phyloP scores from a whole-genome alignment of 73 alveolate genomes.

The Paraurostyla sp. region DNA sequence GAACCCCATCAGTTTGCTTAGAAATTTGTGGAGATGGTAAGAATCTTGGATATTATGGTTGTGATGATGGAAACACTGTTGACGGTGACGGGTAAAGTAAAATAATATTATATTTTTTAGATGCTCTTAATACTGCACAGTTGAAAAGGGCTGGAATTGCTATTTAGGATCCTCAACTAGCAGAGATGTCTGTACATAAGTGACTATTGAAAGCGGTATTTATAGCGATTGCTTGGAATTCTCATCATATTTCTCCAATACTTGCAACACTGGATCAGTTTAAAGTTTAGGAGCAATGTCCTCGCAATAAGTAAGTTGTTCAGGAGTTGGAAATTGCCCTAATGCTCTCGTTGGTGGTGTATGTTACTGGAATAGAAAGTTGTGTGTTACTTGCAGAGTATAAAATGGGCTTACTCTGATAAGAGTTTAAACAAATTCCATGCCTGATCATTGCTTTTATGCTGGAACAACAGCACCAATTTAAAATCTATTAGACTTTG shows the following conservation, averaged over 20 bases:
- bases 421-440: slow-evolving; percentile 42
- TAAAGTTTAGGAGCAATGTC: background rate
- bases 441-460: slow-evolving; percentile 44
- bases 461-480: background rate
- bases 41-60: background rate
- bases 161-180: slow-evolving; percentile 37
- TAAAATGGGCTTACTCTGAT: background rate
- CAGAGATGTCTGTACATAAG: slow-evolving; percentile 12
- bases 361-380: slow-evolving; percentile 31
- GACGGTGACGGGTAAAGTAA: slow-evolving; percentile 66
- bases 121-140: slow-evolving; percentile 60
- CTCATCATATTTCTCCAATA: background rate
- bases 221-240: background rate
- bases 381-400: slow-evolving; percentile 20
- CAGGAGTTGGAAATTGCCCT: slow-evolving; percentile 4
- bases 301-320: background rate
- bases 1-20: slow-evolving; percentile 29
- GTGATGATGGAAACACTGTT: slow-evolving; percentile 70
- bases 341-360: slow-evolving; percentile 2
- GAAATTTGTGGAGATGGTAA: slow-evolving; percentile 57
- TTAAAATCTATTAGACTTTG: slow-evolving; percentile 9
- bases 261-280: background rate
- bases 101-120: background rate
- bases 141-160: slow-evolving; percentile 81
- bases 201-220: background rate